Base-by-base conservation (phyloP, 805 yeast species). In the Lipomyces mesembrius region DNA sequence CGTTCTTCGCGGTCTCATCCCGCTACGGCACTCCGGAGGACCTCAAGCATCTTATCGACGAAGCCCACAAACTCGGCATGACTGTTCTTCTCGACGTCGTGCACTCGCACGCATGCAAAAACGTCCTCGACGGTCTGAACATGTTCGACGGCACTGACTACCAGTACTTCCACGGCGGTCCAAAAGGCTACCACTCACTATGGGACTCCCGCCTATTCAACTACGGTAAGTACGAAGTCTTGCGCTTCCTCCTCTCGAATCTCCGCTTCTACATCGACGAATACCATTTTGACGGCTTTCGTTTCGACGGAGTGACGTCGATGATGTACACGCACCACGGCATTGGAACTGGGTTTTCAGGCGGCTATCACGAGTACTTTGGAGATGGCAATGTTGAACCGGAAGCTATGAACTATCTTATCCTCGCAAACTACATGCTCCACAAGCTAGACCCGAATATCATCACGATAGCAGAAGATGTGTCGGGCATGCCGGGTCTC, bases 141-240 rank as follows among this genome's bases (percentile, higher is more conserved):
- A 85, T 83, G 84, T 94, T 92, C 79, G 97, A 94, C 77, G 98
- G 98, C 34, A 89, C 98, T 0, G 98, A 94, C 74, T 90, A 91
- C 77, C 97, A 95, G 79, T 90, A 92, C 75, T 94, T 94, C 84
- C 98, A 95, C 75, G 86, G 90, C 17, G 97, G 97, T n/a, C 83
- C 84, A 7, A 90, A 89, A 76, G 99, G 99, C 55, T 83, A 81
- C 71, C 99, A 94, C 77, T 91, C 88, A 62, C 85, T 90, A 74
- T 94, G 99, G 99, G 99, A 94, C 77, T 92, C 97, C n/a, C 84
- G 97, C 71, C 81, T 95, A 68, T 94, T 94, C 82, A 90, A 94
- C 77, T 94, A 94, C 75, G 92, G 97, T 6, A 88, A 86, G 77
- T 91, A 92, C 77, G 98, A 95, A 78, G 96, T 96, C 0, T 82